Conservation (phyloP, 805 yeast genomes). For the Teunomyces gatunensis region DNA sequence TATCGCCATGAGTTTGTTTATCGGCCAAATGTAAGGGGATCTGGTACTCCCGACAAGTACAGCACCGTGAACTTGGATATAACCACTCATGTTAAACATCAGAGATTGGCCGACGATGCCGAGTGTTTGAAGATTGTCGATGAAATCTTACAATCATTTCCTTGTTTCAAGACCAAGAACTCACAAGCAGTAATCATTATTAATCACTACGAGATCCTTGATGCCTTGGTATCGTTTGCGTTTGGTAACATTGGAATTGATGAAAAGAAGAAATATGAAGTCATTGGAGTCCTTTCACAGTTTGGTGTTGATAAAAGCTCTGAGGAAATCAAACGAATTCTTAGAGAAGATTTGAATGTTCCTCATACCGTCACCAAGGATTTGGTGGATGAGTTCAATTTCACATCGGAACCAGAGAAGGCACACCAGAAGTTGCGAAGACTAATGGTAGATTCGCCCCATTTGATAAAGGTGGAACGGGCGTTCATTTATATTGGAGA, state of each 20-base stretch:
- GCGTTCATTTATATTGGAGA: conserved; percentile 60
- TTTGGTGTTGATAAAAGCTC: conserved; percentile 66
- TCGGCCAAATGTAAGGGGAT: conserved; percentile 56
- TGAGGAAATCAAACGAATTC: conserved; percentile 48
- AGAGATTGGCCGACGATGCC: conserved; percentile 69
- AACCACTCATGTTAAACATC: conserved; percentile 45
- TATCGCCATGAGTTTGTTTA: conserved; percentile 80
- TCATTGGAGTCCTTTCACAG: conserved; percentile 71
- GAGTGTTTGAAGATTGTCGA: conserved; percentile 82
- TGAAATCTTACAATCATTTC: conserved; percentile 64
- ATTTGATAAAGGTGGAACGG: conserved; percentile 56
- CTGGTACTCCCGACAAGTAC: conserved; percentile 70
- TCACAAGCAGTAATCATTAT: conserved; percentile 58
- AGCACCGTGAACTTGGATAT: conserved; percentile 88
- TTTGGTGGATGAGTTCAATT: conserved; percentile 69
- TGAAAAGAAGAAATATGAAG: conserved; percentile 54
- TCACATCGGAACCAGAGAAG: conserved; percentile 63
- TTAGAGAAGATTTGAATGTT: conserved; percentile 59
- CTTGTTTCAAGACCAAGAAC: conserved; percentile 53
- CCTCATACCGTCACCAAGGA: conserved; percentile 83
- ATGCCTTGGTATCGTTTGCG: conserved; percentile 61
- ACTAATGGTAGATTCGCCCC: conserved; percentile 72
- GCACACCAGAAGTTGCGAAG: conserved; percentile 63
- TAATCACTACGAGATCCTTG: conserved; percentile 79
- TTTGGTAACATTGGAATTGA: conserved; percentile 78